Conservation (phyloP, 108 stramenopile species). For the Nannochloropsis gaditana region DNA sequence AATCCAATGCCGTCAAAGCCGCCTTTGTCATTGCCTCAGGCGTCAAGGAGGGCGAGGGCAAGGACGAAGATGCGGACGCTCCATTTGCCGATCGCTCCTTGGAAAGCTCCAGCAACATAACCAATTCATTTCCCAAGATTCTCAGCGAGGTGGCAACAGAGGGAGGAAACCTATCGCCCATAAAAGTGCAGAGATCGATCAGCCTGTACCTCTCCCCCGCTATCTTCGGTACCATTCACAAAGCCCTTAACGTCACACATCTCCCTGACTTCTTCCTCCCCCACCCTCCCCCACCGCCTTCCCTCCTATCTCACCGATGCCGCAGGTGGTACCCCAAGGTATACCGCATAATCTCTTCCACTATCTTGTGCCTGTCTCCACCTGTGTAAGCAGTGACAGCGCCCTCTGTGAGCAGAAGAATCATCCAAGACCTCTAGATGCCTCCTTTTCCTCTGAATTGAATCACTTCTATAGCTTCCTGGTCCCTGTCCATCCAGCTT, state of each 20-base stretch:
- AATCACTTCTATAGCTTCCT: background rate
- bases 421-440: background rate
- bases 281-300: background rate
- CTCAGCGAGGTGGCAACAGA: background rate
- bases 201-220: too few relatives aligned
- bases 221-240: too few relatives aligned
- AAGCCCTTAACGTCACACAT: background rate
- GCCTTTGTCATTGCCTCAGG: conserved; percentile 8
- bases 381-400: background rate
- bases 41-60: background rate
- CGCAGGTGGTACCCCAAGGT: background rate
- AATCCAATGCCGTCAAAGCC: background rate
- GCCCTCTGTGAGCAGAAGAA: background rate
- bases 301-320: conserved; percentile 11
- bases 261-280: background rate
- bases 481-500: background rate
- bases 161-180: background rate
- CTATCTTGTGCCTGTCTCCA: background rate
- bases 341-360: background rate
- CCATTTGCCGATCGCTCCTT: background rate
- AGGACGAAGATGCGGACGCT: background rate
- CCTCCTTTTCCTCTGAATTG: too few relatives aligned
- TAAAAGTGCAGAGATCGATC: too few relatives aligned
- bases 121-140: background rate
- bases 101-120: background rate